These are phyloP conservation scores for Phyllostachys edulis DNA, from an alignment of 176 grass and related monocot genomes.

Conservation along the genomic window DNA sequence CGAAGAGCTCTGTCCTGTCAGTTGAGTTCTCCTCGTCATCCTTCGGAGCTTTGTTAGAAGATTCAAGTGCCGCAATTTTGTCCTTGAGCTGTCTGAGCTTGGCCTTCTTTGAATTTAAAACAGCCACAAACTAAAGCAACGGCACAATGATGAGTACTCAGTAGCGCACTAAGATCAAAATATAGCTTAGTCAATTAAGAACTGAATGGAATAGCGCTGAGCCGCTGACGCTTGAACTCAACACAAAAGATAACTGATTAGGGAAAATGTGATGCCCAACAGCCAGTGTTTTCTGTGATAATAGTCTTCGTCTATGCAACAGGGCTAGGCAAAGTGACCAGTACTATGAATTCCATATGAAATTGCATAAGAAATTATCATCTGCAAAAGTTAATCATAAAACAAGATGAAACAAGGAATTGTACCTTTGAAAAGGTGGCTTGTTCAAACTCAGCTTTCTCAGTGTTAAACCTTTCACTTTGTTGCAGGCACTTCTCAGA, in stretches of 20 bases:
- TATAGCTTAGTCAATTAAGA: not conserved
- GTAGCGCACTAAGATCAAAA: not conserved
- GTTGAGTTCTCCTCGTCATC: conserved; percentile 59
- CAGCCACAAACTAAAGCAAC: conserved; percentile 68
- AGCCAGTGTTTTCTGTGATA: not conserved
- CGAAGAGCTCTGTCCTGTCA: conserved; percentile 54
- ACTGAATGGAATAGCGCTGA: not conserved
- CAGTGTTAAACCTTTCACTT: conserved; percentile 63
- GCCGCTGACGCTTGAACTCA: too few relatives aligned
- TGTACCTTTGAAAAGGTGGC: conserved; percentile 74
- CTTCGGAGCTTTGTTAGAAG: conserved; percentile 48
- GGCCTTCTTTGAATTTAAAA: conserved; percentile 89
- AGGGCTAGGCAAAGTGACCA: not conserved
- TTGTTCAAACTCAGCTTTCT: conserved; percentile 78
- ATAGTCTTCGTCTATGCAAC: conserved; percentile 2
- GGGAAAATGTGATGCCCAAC: not conserved
- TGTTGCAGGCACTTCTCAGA: conserved; percentile 82
- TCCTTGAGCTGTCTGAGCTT: conserved; percentile 76
- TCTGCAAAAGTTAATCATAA: not conserved
- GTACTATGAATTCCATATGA: not conserved
- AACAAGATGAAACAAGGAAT: conserved; percentile 4
- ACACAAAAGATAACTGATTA: too few relatives aligned
- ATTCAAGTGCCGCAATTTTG: conserved; percentile 48
- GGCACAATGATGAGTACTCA: conserved; percentile 2
- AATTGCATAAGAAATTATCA: conserved; percentile 1